Evolutionary conservation across 1,139 yeast species (phyloP).

Genomic region (Protomyces gravidus): DNA sequence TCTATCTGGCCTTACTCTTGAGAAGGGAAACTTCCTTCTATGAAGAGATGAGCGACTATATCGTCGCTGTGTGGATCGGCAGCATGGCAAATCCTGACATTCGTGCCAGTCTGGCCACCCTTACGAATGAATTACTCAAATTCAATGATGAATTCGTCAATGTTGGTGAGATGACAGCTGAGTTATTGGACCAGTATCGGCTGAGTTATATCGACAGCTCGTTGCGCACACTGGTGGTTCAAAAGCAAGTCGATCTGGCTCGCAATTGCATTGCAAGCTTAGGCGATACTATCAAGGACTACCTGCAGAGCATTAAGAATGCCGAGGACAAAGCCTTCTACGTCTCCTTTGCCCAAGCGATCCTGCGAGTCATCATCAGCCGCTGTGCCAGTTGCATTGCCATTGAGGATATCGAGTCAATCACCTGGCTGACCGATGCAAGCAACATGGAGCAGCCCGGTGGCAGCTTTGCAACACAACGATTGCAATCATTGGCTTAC

Average conservation of each 20-base stretch:
- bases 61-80: conserved; percentile 6
- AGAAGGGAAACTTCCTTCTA: conserved; percentile 2
- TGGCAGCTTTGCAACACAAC: background rate
- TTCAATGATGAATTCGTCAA: background rate
- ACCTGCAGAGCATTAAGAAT: background rate
- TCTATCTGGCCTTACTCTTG: conserved; percentile 5
- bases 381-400: background rate
- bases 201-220: background rate
- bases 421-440: background rate
- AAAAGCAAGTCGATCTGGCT: background rate
- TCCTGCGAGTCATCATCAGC: background rate
- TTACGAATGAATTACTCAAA: conserved; percentile 12
- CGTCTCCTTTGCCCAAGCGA: background rate
- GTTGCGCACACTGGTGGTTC: background rate
- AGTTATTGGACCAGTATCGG: background rate
- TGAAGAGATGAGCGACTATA: conserved; percentile 2
- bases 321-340: background rate
- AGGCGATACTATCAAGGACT: background rate
- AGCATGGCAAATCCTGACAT: conserved; percentile 1
- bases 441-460: background rate
- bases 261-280: background rate
- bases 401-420: background rate
- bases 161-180: background rate
- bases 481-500: background rate
- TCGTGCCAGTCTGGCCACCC: conserved; percentile 16